Conservation (phyloP, 306 rosid species). For the Quercus berberidifolia region DNA sequence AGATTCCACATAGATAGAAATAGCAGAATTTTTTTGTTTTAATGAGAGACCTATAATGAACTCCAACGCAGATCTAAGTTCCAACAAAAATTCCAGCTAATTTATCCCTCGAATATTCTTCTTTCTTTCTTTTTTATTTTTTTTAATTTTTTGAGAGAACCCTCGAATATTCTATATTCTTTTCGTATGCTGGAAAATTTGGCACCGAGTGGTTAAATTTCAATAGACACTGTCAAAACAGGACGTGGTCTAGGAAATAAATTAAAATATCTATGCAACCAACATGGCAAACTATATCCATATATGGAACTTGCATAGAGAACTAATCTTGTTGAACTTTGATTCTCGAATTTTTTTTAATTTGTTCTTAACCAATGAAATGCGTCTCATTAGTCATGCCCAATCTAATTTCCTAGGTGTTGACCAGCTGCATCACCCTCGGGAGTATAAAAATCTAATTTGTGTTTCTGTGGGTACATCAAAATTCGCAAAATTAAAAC, state of each 20-base stretch:
- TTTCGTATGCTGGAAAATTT: background rate
- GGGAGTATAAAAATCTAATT: no score
- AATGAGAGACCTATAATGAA: background rate
- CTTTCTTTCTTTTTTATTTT: background rate
- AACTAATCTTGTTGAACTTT: no score
- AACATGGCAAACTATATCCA: no score
- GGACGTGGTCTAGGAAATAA: background rate
- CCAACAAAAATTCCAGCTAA: constrained; percentile 1
- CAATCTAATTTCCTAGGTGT: no score
- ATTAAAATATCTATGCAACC: background rate
- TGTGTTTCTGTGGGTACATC: no score
- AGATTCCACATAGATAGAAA: background rate
- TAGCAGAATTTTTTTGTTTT: background rate
- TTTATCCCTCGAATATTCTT: background rate
- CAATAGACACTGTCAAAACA: background rate
- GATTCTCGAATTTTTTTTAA: no score
- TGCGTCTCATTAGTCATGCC: no score
- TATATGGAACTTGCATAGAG: no score
- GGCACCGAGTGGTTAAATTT: background rate
- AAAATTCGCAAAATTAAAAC: no score
- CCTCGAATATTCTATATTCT: background rate
- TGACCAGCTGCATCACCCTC: no score
- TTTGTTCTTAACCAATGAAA: no score
- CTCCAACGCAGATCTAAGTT: background rate
- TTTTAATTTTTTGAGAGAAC: no score